Conservation (phyloP, 2,329 filamentous ascomycete species). For the Stagonosporopsis cucurbitacearum region DNA sequence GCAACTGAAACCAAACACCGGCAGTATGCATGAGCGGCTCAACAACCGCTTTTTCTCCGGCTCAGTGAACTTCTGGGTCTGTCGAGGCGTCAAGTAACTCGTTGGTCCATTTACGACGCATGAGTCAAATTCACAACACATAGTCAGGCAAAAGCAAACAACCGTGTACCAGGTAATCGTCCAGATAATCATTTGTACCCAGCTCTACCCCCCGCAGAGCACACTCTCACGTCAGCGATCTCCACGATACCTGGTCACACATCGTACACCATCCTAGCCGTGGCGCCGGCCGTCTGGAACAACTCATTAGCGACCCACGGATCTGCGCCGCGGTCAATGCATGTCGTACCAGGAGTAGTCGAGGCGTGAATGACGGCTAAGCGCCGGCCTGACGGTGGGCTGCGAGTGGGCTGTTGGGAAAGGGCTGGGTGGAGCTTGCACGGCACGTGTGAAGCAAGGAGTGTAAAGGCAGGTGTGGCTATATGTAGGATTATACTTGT, state of each 20-base stretch:
- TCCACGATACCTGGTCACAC: conserved; percentile 14
- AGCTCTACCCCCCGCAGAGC: neutral
- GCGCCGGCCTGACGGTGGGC: conserved; percentile 6
- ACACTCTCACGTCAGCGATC: neutral
- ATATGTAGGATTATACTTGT: neutral
- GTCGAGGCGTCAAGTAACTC: neutral
- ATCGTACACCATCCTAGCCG: conserved; percentile 4
- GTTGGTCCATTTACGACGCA: neutral
- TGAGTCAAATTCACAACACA: no score
- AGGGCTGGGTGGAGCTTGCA: neutral
- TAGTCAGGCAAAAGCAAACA: neutral
- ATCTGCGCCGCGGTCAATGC: conserved; percentile 8
- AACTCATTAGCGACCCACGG: conserved; percentile 11
- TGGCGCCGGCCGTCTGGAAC: conserved; percentile 1
- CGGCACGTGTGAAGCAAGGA: conserved; percentile 4
- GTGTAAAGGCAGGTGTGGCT: neutral
- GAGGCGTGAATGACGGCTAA: conserved; percentile 5
- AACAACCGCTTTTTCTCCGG: neutral
- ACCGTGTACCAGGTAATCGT: neutral
- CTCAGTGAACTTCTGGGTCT: neutral
- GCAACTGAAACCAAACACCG: conserved; percentile 16
- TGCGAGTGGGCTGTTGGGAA: neutral
- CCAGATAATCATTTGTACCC: neutral
- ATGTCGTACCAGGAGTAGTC: conserved; percentile 4
- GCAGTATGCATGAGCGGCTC: conserved; percentile 9